phyloP scores from a whole-genome alignment of 176 grass and related monocot species.

The Paspalum vaginatum region DNA sequence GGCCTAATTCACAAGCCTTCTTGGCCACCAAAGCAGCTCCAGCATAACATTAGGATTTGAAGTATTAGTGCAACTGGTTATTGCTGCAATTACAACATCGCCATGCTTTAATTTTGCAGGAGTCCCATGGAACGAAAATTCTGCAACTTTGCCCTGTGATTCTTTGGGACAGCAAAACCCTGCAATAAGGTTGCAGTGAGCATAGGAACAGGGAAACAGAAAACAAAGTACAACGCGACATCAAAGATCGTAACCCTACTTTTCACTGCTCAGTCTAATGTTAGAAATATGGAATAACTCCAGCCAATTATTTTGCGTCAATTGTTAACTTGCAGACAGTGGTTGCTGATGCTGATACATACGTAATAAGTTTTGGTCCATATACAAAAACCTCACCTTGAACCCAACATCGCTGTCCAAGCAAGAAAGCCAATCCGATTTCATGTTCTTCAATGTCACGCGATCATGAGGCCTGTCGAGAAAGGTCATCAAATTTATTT shows the following conservation, averaged over 20 bases:
- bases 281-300: not conserved
- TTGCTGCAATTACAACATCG: conserved; percentile 98
- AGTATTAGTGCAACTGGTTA: conserved; percentile 98
- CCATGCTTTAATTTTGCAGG: conserved; percentile 90
- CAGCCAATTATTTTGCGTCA: not conserved
- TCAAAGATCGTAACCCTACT: not conserved
- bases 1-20: conserved; percentile 94
- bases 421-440: conserved; percentile 91
- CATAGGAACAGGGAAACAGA: conserved; percentile 3
- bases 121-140: conserved; percentile 85
- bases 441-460: conserved; percentile 94
- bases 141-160: conserved; percentile 79
- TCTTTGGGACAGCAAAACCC: conserved; percentile 99
- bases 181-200: conserved; percentile 47
- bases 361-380: not conserved
- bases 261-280: not conserved
- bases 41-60: conserved; percentile 99
- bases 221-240: conserved; percentile 17
- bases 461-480: conserved; percentile 88
- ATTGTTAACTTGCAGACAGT: not conserved
- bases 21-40: conserved; percentile 94
- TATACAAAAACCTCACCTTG: conserved; percentile 57
- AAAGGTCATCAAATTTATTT: conserved; percentile 31
- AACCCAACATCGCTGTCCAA: conserved; percentile 95
- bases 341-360: not conserved